phyloP scores from a whole-genome alignment of 2,329 filamentous ascomycete species.

The Clarireedia hainanense region DNA sequence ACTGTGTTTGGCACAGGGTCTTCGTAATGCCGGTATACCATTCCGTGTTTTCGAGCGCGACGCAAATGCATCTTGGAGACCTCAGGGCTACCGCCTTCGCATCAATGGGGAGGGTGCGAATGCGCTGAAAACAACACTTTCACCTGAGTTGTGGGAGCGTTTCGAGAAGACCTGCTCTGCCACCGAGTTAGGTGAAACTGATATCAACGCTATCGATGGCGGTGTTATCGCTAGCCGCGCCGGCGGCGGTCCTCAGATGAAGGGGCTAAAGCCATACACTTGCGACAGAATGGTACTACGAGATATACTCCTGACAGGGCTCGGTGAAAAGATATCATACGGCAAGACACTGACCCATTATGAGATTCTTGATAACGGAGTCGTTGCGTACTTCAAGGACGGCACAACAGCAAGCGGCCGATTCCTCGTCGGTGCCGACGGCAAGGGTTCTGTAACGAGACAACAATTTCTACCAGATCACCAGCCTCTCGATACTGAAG shows the following conservation, averaged over 20 bases:
- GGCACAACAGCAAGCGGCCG: slow-evolving; percentile 27
- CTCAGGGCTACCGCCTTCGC: slow-evolving; percentile 31
- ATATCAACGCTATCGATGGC: slow-evolving; percentile 13
- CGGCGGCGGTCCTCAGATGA: not conserved
- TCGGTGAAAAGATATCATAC: slow-evolving; percentile 28
- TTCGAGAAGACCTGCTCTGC: slow-evolving; percentile 20
- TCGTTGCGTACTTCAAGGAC: slow-evolving; percentile 30
- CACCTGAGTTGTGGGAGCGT: slow-evolving; percentile 11
- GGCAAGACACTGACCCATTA: slow-evolving; percentile 27
- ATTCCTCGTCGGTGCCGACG: slow-evolving; percentile 35
- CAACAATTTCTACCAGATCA: slow-evolving; percentile 32
- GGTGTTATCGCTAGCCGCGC: not conserved
- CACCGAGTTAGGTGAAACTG: slow-evolving; percentile 7
- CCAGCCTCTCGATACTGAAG: slow-evolving; percentile 31
- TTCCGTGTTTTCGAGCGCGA: slow-evolving; percentile 4
- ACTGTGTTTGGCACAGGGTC: not conserved
- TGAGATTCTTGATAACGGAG: slow-evolving; percentile 8
- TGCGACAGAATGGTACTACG: slow-evolving; percentile 31
- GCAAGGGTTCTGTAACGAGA: slow-evolving; percentile 30
- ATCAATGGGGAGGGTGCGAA: slow-evolving; percentile 23
- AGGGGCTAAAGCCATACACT: slow-evolving; percentile 14
- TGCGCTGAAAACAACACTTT: slow-evolving; percentile 13
- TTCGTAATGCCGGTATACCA: not conserved
- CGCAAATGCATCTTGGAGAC: not conserved
- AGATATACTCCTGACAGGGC: slow-evolving; percentile 26